Evolutionary conservation across 345 rosid species (phyloP), one percentile per base, ranked within the genome.

Genomic region (Gossypium bickii): DNA sequence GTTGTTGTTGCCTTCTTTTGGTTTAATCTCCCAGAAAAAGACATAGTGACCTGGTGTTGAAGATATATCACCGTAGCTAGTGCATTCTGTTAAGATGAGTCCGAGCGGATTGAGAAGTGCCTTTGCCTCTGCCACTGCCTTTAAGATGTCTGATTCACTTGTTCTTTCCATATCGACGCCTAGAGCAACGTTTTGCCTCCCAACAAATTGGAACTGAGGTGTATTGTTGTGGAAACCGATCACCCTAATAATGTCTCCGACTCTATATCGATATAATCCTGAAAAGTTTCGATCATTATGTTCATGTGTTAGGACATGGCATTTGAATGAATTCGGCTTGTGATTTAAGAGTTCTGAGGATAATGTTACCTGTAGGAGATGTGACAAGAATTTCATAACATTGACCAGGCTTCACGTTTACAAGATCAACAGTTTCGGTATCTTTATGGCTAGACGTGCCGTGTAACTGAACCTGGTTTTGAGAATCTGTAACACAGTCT

Each of bases 1-100:
- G 4, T 29, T 34, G 1, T 43, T 74, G 2, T 64, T 68, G 17
- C 9, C 34, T 41, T 45, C 78, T 51, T 51, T 51, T 51, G 61
- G 41, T 52, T 84, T 86, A 25, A 91, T 84, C 65, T 91, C 93
- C 93, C 93, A 91, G 51, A 85, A 78, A 3, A 11, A 79, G 15
- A 89, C 91, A 16, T 89, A 90, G 64, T 87, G 91, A 16, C 92
- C 93, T 12, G 96, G 93, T 71, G 82, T 52, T 1, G 84, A 80
- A 34, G 82, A 78, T 1, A 87, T 72, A 57, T 89, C 89, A 0
- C 86, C 83, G 65, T 83, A 82, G 73, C 89, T 80, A 1, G 90
- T 87, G 85, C 85, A 91, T 27, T 83, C 90, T 1, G 84, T 82
- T 61, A 90, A 70, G 72, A 90, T 83, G 24, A 83, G 71, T 38